Base-by-base conservation (phyloP, 2,329 filamentous ascomycete genomes). In the Helicocarpus griseus region DNA sequence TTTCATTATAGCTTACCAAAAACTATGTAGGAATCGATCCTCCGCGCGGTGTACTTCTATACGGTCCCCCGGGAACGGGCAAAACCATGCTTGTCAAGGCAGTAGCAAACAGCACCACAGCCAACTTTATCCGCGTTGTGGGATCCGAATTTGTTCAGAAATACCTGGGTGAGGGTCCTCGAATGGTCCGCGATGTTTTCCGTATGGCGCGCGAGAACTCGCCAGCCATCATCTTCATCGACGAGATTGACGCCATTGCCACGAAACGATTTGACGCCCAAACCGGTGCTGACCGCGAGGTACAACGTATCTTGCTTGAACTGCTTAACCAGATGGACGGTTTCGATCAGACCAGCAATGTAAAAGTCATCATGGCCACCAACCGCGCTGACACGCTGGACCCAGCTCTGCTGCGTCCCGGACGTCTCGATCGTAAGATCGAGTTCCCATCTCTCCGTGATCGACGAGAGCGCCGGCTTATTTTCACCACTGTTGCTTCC, bases 321-420 rank as follows among this genome's bases (percentile, higher is more conserved):
- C 77, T 98, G 60, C 84, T 98, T 58, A 98, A 98, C 75, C 93
- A 98, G 74, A 98, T 98, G 93, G 93, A 98, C 69, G 93, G 93
- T 58, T 98, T 98, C 76, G 93, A 98, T 70, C 93, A 98, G 73
- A 95, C 89, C 0, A 87, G 89, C 69, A 98, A 98, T 71, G 93
- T 98, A 73, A 98, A 98, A 77, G 93, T 98, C 68, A 98, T 98
- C 75, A 98, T 98, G 93, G 93, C 93, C 60, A 98, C 93, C 60
- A 98, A 98, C 77, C 86, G 93, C 68, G 91, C 93, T 59, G 93
- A 97, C 70, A 98, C 93, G 5, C 80, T 98, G 58, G 93, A 98
- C 68, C 93, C 93, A 14, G 93, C 93, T 39, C 79, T 98, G 56
- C 81, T 98, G 55, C 89, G 93, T 63, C 93, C 93, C 29, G 93